Percentiles rank a stretch among this genome's conserved stretches.
These are phyloP conservation scores for Berberis vulgaris DNA, from an alignment of 164 flowering plant genomes.

Conservation along the genomic window DNA sequence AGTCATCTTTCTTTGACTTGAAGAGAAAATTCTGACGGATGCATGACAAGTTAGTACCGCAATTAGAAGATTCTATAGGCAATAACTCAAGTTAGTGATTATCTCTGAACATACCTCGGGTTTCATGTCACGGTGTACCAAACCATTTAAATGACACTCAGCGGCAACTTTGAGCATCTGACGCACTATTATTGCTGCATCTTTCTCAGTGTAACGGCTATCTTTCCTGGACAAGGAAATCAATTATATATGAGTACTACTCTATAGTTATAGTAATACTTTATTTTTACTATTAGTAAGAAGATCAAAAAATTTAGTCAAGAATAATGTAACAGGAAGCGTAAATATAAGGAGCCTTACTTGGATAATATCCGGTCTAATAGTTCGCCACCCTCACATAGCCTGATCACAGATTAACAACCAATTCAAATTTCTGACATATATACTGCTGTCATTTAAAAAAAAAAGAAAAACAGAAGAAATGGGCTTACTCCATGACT, in stretches of 20 bases:
- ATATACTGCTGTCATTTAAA: neutral
- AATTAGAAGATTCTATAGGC: neutral
- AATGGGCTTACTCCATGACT: slow-evolving; percentile 80
- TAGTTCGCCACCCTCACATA: slow-evolving; percentile 98
- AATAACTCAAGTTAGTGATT: neutral
- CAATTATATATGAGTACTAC: slow-evolving; percentile 1
- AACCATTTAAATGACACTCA: slow-evolving; percentile 89
- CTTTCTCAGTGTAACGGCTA: slow-evolving; percentile 92
- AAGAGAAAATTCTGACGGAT: slow-evolving; percentile 76
- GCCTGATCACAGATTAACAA: slow-evolving; percentile 33
- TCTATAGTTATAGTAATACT: neutral
- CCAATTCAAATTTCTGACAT: neutral
- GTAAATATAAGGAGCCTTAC: slow-evolving; percentile 36
- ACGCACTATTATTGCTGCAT: slow-evolving; percentile 85
- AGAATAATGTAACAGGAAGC: neutral
- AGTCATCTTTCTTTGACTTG: slow-evolving; percentile 73
- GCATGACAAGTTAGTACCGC: neutral
- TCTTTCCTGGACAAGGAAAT: slow-evolving; percentile 56
- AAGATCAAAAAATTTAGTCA: neutral
- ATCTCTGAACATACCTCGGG: slow-evolving; percentile 64
- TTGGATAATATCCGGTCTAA: slow-evolving; percentile 87
- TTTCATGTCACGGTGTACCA: slow-evolving; percentile 99
- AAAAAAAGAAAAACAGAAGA: neutral
- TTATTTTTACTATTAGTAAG: neutral
- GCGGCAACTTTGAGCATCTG: slow-evolving; percentile 99